Evolutionary conservation across 73 alveolate genomes (phyloP).

Genomic region (Uronychia setigera): DNA sequence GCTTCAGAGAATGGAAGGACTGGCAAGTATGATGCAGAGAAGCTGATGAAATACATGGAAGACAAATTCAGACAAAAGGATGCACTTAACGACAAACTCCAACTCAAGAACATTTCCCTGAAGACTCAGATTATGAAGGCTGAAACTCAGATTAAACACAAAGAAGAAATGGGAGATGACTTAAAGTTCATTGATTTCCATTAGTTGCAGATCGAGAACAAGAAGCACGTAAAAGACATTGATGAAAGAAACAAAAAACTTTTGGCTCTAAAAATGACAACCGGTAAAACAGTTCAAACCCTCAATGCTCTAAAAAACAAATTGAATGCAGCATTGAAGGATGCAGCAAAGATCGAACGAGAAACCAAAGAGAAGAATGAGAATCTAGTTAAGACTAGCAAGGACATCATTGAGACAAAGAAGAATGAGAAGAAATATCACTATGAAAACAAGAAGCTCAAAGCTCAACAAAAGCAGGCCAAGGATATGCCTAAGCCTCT

Average conservation of each 20-base stretch:
- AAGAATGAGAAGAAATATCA: slow-evolving; percentile 21
- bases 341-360: slow-evolving; percentile 13
- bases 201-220: slow-evolving; percentile 94
- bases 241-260: slow-evolving; percentile 94
- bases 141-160: slow-evolving; percentile 86
- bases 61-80: slow-evolving; percentile 85
- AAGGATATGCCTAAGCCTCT: slow-evolving; percentile 77
- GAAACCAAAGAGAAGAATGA: slow-evolving; percentile 33
- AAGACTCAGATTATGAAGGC: slow-evolving; percentile 80
- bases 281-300: slow-evolving; percentile 87
- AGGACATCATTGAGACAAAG: slow-evolving; percentile 34
- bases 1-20: slow-evolving; percentile 92
- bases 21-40: slow-evolving; percentile 90
- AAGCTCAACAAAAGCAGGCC: slow-evolving; percentile 56
- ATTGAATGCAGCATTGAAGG: slow-evolving; percentile 48
- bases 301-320: slow-evolving; percentile 76
- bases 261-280: slow-evolving; percentile 83
- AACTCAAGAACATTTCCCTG: slow-evolving; percentile 76
- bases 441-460: slow-evolving; percentile 51
- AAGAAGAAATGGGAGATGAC: slow-evolving; percentile 96
- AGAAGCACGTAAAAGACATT: slow-evolving; percentile 93
- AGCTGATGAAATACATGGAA: slow-evolving; percentile 86
- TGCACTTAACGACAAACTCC: slow-evolving; percentile 79
- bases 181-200: slow-evolving; percentile 94
- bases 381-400: slow-evolving; percentile 36